Percentiles rank a stretch among this genome's conserved stretches.
These are phyloP conservation scores for Collariella sp. DNA, from an alignment of 495 filamentous ascomycete species.

Conservation along the genomic window DNA sequence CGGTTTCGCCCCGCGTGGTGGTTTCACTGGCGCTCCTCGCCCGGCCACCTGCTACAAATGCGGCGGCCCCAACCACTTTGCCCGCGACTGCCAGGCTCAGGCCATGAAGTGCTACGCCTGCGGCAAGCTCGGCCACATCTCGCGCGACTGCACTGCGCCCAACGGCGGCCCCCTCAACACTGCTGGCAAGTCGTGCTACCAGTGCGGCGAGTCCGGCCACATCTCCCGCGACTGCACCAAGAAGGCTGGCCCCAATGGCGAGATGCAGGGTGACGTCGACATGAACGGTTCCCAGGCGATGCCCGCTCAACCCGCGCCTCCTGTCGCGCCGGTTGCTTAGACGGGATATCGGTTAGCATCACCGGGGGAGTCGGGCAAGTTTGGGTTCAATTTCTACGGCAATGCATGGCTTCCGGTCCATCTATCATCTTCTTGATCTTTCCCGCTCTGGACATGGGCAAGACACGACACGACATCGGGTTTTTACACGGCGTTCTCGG, in stretches of 20 bases:
- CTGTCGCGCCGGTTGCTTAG: constrained; percentile 31
- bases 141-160: constrained; percentile 92
- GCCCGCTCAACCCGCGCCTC: constrained; percentile 20
- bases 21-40: constrained; percentile 49
- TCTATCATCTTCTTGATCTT: not conserved
- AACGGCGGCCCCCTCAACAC: constrained; percentile 94
- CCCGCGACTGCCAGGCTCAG: constrained; percentile 97
- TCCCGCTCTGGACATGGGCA: constrained; percentile 8
- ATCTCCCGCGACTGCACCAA: constrained; percentile 92
- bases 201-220: constrained; percentile 89
- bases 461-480: constrained; percentile 12
- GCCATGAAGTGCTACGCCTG: constrained; percentile 99
- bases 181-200: constrained; percentile 97
- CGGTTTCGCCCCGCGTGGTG: constrained; percentile 49
- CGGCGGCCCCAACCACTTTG: constrained; percentile 97
- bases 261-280: constrained; percentile 30
- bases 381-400: constrained; percentile 1
- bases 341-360: not conserved
- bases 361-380: not conserved
- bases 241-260: constrained; percentile 42
- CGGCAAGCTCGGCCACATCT: constrained; percentile 97
- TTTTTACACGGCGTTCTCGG: constrained; percentile 18
- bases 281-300: constrained; percentile 16
- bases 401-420: constrained; percentile 9
- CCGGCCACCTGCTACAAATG: constrained; percentile 98